Evolutionary conservation across 2,329 filamentous ascomycete genomes (phyloP).

Genomic region (Rutstroemia sp.): DNA sequence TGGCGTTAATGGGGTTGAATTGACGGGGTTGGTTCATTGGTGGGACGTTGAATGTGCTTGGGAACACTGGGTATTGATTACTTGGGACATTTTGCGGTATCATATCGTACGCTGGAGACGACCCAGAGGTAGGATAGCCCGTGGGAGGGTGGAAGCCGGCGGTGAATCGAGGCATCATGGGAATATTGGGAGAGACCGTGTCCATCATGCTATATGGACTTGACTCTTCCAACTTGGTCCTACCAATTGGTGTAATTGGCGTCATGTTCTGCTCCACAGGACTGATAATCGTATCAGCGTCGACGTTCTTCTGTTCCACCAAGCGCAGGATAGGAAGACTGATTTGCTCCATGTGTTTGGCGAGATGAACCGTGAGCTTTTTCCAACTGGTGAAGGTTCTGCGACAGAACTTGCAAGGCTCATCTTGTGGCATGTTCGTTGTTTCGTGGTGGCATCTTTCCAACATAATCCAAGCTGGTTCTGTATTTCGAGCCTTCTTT

Average conservation of each 20-base stretch:
- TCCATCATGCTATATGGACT: conserved; percentile 22
- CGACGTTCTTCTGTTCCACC: conserved; percentile 44
- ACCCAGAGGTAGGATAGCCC: conserved; percentile 15
- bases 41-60: conserved; percentile 14
- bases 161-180: conserved; percentile 16
- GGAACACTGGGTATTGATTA: conserved; percentile 17
- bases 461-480: conserved; percentile 69
- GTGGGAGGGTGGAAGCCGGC: conserved; percentile 17
- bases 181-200: conserved; percentile 21
- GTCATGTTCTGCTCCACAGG: conserved; percentile 45
- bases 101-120: conserved; percentile 15
- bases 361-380: conserved; percentile 86
- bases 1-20: conserved; percentile 12
- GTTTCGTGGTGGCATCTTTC: conserved; percentile 72
- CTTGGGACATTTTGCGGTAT: conserved; percentile 15
- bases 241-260: conserved; percentile 22
- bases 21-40: conserved; percentile 16
- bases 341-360: conserved; percentile 91
- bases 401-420: conserved; percentile 82
- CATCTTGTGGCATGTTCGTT: conserved; percentile 55
- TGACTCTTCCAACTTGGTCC: conserved; percentile 20
- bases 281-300: conserved; percentile 59
- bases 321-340: conserved; percentile 69
- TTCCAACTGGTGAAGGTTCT: conserved; percentile 80
- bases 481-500: conserved; percentile 48